A percentile compares a stretch with the other conserved stretches of the same genome.
phyloP scores from a whole-genome alignment of 2,329 filamentous ascomycete species.

The Fusarium paranaense region DNA sequence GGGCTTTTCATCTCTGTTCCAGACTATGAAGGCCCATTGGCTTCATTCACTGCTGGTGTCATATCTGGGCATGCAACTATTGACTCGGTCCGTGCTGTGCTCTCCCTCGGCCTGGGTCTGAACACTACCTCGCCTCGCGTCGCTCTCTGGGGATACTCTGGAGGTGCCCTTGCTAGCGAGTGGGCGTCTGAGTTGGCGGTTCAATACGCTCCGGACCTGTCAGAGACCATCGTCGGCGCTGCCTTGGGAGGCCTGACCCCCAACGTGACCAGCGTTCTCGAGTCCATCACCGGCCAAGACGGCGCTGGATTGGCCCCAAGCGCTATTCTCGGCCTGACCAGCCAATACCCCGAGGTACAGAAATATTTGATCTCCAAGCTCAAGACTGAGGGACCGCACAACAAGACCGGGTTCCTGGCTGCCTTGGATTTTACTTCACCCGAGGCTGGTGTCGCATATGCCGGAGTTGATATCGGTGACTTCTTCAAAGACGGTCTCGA shows the following conservation, averaged over 20 bases:
- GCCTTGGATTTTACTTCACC: slow-evolving; percentile 10
- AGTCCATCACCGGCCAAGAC: slow-evolving; percentile 45
- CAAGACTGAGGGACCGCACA: slow-evolving; percentile 28
- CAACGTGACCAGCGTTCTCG: slow-evolving; percentile 52
- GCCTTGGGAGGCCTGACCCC: slow-evolving; percentile 62
- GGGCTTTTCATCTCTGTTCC: slow-evolving; percentile 54
- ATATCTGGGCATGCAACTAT: slow-evolving; percentile 58
- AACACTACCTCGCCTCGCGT: slow-evolving; percentile 40
- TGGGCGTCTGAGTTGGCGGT: slow-evolving; percentile 65
- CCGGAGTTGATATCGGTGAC: slow-evolving; percentile 21
- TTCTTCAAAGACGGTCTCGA: slow-evolving; percentile 25
- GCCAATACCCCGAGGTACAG: slow-evolving; percentile 34
- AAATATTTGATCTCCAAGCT: slow-evolving; percentile 34
- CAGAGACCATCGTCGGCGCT: slow-evolving; percentile 55
- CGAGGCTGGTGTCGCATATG: slow-evolving; percentile 24
- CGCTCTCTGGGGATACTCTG: slow-evolving; percentile 68
- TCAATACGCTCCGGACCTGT: slow-evolving; percentile 64
- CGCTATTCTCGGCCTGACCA: slow-evolving; percentile 34
- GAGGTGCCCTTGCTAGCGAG: slow-evolving; percentile 63
- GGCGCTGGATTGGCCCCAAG: slow-evolving; percentile 35
- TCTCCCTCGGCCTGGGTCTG: slow-evolving; percentile 50
- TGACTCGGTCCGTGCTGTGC: slow-evolving; percentile 58
- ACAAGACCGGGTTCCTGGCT: slow-evolving; percentile 39
- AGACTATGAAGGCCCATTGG: slow-evolving; percentile 59
- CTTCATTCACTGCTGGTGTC: slow-evolving; percentile 57